Percentiles rank a stretch among this genome's conserved stretches.
These are phyloP conservation scores for Cercospora nicotianae DNA, from an alignment of 2,329 filamentous ascomycete genomes.

Conservation along the genomic window DNA sequence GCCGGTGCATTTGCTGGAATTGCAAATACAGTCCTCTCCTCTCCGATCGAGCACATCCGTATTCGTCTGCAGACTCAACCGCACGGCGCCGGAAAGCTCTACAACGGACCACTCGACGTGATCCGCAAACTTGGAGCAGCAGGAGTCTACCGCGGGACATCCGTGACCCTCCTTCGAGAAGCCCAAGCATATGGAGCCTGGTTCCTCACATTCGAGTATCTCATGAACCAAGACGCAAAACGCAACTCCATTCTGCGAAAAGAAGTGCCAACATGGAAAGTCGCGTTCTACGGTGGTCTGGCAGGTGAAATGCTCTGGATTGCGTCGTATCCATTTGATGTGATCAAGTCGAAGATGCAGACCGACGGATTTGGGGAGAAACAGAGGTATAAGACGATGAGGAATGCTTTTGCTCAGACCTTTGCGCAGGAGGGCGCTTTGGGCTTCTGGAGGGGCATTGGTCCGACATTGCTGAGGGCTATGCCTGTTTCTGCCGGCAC, in stretches of 20 bases:
- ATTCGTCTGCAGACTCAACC: conserved; percentile 96
- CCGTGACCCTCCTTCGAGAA: conserved; percentile 83
- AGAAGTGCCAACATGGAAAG: conserved; percentile 78
- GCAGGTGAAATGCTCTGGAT: conserved; percentile 95
- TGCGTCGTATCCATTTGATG: conserved; percentile 90
- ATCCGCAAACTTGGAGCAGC: conserved; percentile 74
- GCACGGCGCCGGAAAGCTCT: conserved; percentile 76
- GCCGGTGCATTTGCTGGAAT: conserved; percentile 90
- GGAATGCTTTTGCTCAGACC: conserved; percentile 83
- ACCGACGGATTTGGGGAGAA: conserved; percentile 80
- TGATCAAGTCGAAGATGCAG: conserved; percentile 99
- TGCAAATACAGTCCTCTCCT: conserved; percentile 83
- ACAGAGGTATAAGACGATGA: conserved; percentile 77
- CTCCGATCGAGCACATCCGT: conserved; percentile 93
- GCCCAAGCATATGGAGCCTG: conserved; percentile 92
- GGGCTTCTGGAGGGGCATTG: conserved; percentile 95
- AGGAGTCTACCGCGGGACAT: conserved; percentile 83
- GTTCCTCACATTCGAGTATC: conserved; percentile 92
- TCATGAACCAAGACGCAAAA: conserved; percentile 86
- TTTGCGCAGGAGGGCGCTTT: conserved; percentile 72
- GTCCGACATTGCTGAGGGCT: conserved; percentile 83
- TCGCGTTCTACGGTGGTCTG: conserved; percentile 88
- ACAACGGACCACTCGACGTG: conserved; percentile 84
- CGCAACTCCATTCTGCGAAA: conserved; percentile 74
- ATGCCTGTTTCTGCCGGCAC: conserved; percentile 99